phyloP scores from a whole-genome alignment of 2,329 filamentous ascomycete genomes.

The Reticulascus tulasneorum region DNA sequence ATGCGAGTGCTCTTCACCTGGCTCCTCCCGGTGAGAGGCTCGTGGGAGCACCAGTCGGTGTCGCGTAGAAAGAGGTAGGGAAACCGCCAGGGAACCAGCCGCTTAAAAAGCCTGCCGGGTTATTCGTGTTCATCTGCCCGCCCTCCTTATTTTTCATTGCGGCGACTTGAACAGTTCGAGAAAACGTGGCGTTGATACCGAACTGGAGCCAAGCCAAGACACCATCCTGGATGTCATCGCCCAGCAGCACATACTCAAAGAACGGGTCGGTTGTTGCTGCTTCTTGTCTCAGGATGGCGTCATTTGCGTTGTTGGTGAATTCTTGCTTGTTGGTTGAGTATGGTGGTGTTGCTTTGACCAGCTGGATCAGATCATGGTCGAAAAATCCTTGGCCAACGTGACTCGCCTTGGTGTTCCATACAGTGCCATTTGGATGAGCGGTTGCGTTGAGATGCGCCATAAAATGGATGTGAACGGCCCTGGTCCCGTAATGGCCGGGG shows the following conservation, averaged over 20 bases:
- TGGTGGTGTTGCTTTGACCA: constrained; percentile 44
- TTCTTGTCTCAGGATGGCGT: constrained; percentile 48
- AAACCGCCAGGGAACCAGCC: too few species aligned
- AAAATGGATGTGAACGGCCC: constrained; percentile 45
- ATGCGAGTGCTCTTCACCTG: too few species aligned
- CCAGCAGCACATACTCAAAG: constrained; percentile 53
- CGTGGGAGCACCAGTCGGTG: too few species aligned
- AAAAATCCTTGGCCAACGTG: constrained; percentile 20
- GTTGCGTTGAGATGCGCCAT: constrained; percentile 34
- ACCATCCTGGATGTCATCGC: constrained; percentile 46
- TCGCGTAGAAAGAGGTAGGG: too few species aligned
- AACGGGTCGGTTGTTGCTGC: constrained; percentile 51
- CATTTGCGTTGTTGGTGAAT: constrained; percentile 48
- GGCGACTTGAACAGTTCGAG: constrained; percentile 22
- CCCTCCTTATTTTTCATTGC: too few species aligned
- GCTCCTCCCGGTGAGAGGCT: too few species aligned
- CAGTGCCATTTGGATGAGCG: constrained; percentile 25
- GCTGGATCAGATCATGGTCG: constrained; percentile 5
- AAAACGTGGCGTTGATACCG: constrained; percentile 36
- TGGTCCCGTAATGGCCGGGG: constrained; percentile 39
- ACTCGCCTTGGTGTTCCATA: constrained; percentile 24
- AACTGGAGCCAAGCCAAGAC: constrained; percentile 51
- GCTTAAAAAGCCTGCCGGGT: too few species aligned
- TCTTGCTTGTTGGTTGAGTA: constrained; percentile 42
- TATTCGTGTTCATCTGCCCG: too few species aligned